These are phyloP conservation scores for Fragaria iinumae DNA, from an alignment of 306 rosid species.

Conservation along the genomic window DNA sequence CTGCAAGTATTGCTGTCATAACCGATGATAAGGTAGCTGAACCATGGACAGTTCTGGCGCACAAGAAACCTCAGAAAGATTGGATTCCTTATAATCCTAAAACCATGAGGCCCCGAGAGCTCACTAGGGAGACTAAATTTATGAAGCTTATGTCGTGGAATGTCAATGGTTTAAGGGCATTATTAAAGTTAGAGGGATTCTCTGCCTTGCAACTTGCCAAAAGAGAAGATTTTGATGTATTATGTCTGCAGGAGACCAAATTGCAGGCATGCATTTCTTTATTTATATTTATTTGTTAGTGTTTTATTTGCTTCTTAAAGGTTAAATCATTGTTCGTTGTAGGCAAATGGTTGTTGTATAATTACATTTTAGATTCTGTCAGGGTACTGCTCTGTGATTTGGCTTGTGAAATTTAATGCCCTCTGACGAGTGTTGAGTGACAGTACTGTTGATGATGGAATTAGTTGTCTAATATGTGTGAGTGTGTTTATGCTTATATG, in stretches of 20 bases:
- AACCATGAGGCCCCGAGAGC: slow-evolving; percentile 70
- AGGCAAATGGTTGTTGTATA: background rate
- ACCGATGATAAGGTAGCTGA: slow-evolving; percentile 46
- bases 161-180: slow-evolving; percentile 91
- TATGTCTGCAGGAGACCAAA: slow-evolving; percentile 98
- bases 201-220: slow-evolving; percentile 74
- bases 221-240: slow-evolving; percentile 82
- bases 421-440: background rate
- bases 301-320: background rate
- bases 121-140: slow-evolving; percentile 54
- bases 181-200: slow-evolving; percentile 72
- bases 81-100: slow-evolving; percentile 93
- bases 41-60: slow-evolving; percentile 89
- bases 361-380: background rate
- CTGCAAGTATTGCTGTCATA: slow-evolving; percentile 24
- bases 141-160: slow-evolving; percentile 90
- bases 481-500: background rate
- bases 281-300: background rate
- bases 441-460: background rate
- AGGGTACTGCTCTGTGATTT: background rate
- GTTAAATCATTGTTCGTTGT: background rate
- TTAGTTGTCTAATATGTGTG: background rate
- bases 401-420: background rate
- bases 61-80: slow-evolving; percentile 89
- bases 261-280: slow-evolving; percentile 56